Evolutionary conservation across 345 rosid genomes (phyloP).

Genomic region (Laguncularia racemosa): DNA sequence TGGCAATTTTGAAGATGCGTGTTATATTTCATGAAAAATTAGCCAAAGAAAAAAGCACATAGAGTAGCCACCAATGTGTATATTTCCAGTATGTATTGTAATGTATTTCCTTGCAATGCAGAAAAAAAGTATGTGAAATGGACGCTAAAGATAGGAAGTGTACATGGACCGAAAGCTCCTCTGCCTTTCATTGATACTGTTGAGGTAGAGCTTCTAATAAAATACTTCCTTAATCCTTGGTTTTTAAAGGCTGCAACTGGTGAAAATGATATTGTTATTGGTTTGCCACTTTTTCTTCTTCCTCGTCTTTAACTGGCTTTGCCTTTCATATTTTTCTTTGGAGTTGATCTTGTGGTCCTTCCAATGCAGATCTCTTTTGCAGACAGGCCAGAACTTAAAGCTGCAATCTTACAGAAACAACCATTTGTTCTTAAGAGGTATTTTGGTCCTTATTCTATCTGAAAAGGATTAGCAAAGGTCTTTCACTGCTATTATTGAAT

Average conservation of each 20-base stretch:
- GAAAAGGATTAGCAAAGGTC: not conserved
- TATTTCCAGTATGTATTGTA: not conserved
- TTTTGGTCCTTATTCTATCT: not conserved
- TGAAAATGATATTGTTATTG: not conserved
- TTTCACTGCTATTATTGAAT: no score
- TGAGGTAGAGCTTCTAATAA: conserved; percentile 13
- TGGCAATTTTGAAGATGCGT: no score
- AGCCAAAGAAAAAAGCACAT: no score
- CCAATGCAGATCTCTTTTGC: conserved; percentile 25
- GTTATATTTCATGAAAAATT: no score
- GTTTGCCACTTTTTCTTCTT: not conserved
- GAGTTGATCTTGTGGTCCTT: conserved; percentile 4
- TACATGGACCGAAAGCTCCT: conserved; percentile 19
- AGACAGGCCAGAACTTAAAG: conserved; percentile 18
- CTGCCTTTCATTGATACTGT: conserved; percentile 30
- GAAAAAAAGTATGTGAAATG: conserved; percentile 26
- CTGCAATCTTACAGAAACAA: conserved; percentile 20
- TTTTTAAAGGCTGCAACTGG: not conserved
- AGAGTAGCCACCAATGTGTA: no score
- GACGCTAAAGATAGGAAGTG: conserved; percentile 23
- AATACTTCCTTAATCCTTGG: not conserved
- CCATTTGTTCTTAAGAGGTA: conserved; percentile 31
- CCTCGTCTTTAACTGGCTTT: not conserved
- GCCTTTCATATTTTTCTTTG: not conserved
- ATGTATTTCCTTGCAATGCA: conserved; percentile 6